A percentile compares a stretch with the other conserved stretches of the same genome.
Evolutionary conservation across 164 flowering plant genomes (phyloP).

Genomic region (Saururus chinensis): DNA sequence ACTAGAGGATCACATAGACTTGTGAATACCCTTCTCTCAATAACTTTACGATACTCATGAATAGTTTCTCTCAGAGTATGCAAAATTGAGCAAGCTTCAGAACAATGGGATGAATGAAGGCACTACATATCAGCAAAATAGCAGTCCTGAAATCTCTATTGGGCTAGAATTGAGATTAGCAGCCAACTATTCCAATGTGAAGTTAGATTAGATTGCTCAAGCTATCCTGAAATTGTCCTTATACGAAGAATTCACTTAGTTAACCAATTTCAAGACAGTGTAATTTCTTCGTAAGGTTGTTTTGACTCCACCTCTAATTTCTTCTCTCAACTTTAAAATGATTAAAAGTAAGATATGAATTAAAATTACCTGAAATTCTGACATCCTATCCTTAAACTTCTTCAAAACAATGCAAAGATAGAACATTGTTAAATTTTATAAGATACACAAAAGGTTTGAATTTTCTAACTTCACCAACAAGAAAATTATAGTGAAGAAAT

Average conservation of each 20-base stretch:
- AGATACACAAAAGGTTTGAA: not conserved
- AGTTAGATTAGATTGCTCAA: too few species aligned
- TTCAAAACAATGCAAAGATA: conserved; percentile 53
- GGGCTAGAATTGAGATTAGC: not conserved
- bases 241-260: not conserved
- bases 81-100: conserved; percentile 3
- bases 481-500: too few species aligned
- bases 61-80: conserved; percentile 70
- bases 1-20: conserved; percentile 28
- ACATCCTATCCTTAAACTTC: conserved; percentile 80
- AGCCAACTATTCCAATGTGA: not conserved
- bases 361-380: conserved; percentile 69
- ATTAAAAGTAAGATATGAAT: not conserved
- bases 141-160: too few species aligned
- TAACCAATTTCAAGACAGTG: too few species aligned
- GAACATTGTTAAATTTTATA: not conserved
- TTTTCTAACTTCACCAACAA: not conserved
- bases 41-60: conserved; percentile 88
- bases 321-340: not conserved
- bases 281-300: too few species aligned
- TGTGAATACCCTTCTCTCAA: conserved; percentile 94
- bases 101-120: not conserved
- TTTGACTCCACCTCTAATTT: too few species aligned
- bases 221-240: not conserved
- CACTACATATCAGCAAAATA: not conserved